Evolutionary conservation across 495 filamentous ascomycete genomes (phyloP).

Genomic region (Penicillium samsonianum): DNA sequence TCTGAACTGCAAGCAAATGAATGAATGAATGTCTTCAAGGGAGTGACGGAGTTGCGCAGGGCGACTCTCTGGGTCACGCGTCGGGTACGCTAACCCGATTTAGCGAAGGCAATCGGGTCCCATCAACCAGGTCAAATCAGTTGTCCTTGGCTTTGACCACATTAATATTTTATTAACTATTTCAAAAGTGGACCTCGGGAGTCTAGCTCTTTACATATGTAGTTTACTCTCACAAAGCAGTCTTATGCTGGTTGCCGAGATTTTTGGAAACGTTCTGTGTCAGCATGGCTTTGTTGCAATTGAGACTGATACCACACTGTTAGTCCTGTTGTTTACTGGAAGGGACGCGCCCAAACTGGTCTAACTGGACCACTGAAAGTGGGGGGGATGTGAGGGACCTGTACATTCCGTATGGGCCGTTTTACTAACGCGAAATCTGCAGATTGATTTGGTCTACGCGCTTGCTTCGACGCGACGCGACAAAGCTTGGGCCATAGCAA

Average conservation of each 20-base stretch:
- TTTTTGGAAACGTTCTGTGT: not conserved
- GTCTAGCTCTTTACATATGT: not conserved
- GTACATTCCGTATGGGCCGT: not conserved
- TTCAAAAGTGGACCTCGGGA: not conserved
- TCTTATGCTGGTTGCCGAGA: constrained; percentile 12
- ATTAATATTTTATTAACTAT: not conserved
- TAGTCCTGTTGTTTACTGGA: constrained; percentile 8
- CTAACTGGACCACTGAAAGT: constrained; percentile 1
- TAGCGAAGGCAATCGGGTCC: constrained; percentile 12
- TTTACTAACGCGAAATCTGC: constrained; percentile 18
- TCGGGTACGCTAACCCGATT: constrained; percentile 45
- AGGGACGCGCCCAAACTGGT: constrained; percentile 3
- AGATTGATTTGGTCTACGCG: constrained; percentile 18
- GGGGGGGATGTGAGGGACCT: constrained; percentile 7
- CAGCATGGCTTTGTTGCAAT: constrained; percentile 15
- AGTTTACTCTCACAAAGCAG: not conserved
- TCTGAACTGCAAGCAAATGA: constrained; percentile 18
- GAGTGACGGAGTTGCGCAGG: constrained; percentile 35
- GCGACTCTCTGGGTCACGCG: constrained; percentile 44
- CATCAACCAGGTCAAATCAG: not conserved
- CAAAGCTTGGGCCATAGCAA: constrained; percentile 28
- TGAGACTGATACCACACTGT: constrained; percentile 1
- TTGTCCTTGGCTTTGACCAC: not conserved
- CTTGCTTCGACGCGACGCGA: constrained; percentile 21
- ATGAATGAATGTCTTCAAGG: constrained; percentile 31